phyloP scores from a whole-genome alignment of 2,329 filamentous ascomycete genomes.

The Phoma herbarum region DNA sequence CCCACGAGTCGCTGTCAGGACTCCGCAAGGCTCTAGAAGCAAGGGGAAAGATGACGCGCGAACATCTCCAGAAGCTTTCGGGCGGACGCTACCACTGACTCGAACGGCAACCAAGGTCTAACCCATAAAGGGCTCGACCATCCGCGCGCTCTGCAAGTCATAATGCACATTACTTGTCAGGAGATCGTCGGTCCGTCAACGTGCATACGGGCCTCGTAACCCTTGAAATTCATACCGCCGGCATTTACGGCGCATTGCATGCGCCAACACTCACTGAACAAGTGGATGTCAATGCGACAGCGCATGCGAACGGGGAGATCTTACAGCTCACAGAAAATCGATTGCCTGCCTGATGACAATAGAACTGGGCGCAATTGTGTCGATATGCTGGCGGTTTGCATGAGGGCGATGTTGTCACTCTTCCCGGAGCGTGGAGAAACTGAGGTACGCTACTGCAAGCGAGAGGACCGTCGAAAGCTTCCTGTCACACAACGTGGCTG shows the following conservation, averaged over 20 bases:
- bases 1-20: conserved; percentile 1
- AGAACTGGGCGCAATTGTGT: background rate
- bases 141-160: conserved; percentile 15
- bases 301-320: background rate
- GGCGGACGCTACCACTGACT: background rate
- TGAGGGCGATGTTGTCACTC: conserved; percentile 5
- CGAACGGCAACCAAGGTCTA: background rate
- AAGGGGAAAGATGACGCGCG: background rate
- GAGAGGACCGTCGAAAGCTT: conserved; percentile 10
- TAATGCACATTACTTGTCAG: background rate
- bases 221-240: background rate
- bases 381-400: background rate
- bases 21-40: background rate
- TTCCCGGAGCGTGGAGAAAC: background rate
- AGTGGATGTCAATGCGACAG: background rate
- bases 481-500: conserved; percentile 14
- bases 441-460: conserved; percentile 14
- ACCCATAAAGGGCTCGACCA: conserved; percentile 9
- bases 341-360: background rate
- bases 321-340: too few relatives aligned
- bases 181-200: background rate
- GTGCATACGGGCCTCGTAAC: background rate
- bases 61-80: background rate
- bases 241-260: background rate
- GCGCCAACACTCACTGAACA: background rate